Conservation (phyloP, 2,329 filamentous ascomycete species). For the Geosmithia putterillii region DNA sequence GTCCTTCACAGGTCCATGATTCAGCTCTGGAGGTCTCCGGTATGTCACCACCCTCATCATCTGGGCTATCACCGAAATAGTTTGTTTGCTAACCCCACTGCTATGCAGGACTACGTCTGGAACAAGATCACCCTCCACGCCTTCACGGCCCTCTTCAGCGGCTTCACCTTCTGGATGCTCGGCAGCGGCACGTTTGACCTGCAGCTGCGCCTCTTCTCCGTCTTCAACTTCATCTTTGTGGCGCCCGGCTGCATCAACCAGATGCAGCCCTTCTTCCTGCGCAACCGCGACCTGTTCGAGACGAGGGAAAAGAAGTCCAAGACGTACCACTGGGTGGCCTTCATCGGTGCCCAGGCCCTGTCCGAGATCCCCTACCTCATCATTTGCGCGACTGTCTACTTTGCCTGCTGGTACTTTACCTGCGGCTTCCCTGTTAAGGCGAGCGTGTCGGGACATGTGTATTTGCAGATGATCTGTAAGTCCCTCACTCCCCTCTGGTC, state of each 20-base stretch:
- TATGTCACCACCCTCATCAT: too few relatives aligned
- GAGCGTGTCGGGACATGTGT: slow-evolving; percentile 33
- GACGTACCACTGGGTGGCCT: slow-evolving; percentile 63
- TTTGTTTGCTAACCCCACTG: too few relatives aligned
- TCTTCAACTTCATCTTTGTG: slow-evolving; percentile 68
- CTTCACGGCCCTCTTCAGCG: slow-evolving; percentile 57
- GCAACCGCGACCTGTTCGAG: slow-evolving; percentile 63
- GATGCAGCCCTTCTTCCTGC: slow-evolving; percentile 66
- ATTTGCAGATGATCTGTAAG: slow-evolving; percentile 30
- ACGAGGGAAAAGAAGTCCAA: slow-evolving; percentile 65
- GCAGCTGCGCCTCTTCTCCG: slow-evolving; percentile 61
- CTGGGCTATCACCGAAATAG: slow-evolving; percentile 47
- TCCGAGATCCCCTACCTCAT: slow-evolving; percentile 57
- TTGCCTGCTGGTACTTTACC: slow-evolving; percentile 44
- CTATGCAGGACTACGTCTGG: slow-evolving; percentile 44
- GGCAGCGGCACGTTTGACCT: slow-evolving; percentile 52
- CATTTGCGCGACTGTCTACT: slow-evolving; percentile 33
- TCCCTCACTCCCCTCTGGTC: slow-evolving; percentile 48
- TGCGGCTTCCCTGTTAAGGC: slow-evolving; percentile 33
- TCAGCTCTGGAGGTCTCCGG: slow-evolving; percentile 28
- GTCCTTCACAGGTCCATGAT: slow-evolving; percentile 21
- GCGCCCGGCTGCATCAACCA: slow-evolving; percentile 53
- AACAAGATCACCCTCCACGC: slow-evolving; percentile 31
- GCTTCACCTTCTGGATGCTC: slow-evolving; percentile 54
- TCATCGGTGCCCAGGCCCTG: slow-evolving; percentile 58